These are phyloP conservation scores for Solanum dulcamara DNA, from an alignment of 257 asterid genomes.

Conservation along the genomic window DNA sequence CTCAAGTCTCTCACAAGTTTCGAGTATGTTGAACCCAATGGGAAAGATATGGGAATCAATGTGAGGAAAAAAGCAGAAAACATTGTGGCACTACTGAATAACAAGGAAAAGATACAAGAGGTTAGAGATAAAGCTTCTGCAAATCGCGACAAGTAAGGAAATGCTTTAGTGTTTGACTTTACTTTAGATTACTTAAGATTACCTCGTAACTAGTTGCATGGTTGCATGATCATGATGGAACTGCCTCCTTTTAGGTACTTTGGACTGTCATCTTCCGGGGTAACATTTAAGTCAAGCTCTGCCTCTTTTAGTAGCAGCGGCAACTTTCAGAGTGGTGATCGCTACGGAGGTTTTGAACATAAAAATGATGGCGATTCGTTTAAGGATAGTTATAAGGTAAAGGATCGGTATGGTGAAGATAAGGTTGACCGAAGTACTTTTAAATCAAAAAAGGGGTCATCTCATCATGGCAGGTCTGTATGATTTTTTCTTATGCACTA, in stretches of 20 bases:
- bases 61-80: conserved; percentile 87
- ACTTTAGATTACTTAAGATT: not conserved
- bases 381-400: conserved; percentile 25
- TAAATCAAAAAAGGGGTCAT: conserved; percentile 39
- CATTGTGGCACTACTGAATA: conserved; percentile 60
- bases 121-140: conserved; percentile 75
- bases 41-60: conserved; percentile 80
- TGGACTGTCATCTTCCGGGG: conserved; percentile 90
- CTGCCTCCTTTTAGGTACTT: conserved; percentile 42
- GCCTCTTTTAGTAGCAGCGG: conserved; percentile 54
- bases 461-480: conserved; percentile 51
- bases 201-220: not conserved
- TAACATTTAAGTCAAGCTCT: conserved; percentile 61
- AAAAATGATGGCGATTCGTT: conserved; percentile 37
- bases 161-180: conserved; percentile 4
- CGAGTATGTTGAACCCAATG: conserved; percentile 84
- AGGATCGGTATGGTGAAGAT: conserved; percentile 49
- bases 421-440: conserved; percentile 29
- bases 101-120: conserved; percentile 85
- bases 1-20: conserved; percentile 72
- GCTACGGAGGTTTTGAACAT: conserved; percentile 70
- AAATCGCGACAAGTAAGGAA: conserved; percentile 79
- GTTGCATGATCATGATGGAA: not conserved
- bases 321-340: conserved; percentile 1
- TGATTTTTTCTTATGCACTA: not conserved